Evolutionary conservation across 2,329 filamentous ascomycete genomes (phyloP).

Genomic region (Aphanocladium album): DNA sequence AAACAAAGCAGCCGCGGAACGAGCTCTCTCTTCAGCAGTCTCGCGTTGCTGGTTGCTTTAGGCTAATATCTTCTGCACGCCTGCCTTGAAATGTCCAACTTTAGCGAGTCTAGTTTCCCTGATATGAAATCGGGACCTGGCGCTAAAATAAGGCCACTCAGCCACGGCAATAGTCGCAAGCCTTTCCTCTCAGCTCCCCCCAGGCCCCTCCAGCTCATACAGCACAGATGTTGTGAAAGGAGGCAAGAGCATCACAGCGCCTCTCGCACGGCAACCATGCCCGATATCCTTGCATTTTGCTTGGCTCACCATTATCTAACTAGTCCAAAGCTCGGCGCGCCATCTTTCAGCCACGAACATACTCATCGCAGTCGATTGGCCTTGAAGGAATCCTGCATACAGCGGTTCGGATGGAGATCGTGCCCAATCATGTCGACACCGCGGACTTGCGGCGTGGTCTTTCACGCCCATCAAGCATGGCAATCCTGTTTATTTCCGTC

Average conservation of each 20-base stretch:
- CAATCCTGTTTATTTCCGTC: not conserved
- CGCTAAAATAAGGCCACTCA: not conserved
- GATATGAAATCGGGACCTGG: constrained; percentile 1
- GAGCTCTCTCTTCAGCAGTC: not conserved
- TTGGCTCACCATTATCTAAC: not conserved
- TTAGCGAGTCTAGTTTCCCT: not conserved
- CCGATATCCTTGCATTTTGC: not conserved
- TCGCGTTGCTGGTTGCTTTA: not conserved
- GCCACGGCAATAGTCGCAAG: not conserved
- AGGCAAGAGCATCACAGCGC: not conserved
- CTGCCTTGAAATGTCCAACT: not conserved
- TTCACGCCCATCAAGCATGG: not conserved
- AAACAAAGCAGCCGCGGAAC: too few relatives aligned
- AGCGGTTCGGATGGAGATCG: not conserved
- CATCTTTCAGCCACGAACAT: constrained; percentile 3
- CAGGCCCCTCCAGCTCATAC: too few relatives aligned
- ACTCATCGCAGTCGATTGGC: constrained; percentile 6
- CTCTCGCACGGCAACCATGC: not conserved
- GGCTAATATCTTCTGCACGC: not conserved
- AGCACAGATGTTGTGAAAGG: too few relatives aligned
- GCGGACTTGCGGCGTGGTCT: not conserved
- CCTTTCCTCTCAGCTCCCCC: not conserved
- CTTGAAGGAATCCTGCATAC: not conserved
- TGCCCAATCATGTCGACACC: constrained; percentile 1
- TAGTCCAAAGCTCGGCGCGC: not conserved